Base-by-base conservation (phyloP, 805 yeast genomes). In the Tanozyma kutaoensis region DNA sequence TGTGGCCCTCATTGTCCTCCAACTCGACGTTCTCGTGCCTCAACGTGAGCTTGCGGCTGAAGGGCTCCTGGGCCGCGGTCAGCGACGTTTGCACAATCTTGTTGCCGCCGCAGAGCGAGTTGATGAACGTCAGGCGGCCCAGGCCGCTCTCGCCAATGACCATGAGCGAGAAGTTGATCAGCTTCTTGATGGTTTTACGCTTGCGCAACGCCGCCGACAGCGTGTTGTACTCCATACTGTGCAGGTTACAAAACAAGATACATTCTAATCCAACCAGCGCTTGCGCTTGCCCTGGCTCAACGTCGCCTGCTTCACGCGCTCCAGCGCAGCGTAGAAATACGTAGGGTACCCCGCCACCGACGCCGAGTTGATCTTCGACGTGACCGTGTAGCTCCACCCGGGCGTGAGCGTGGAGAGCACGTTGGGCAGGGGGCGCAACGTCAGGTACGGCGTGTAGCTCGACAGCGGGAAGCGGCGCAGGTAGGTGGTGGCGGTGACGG, bases 81-180 rank as follows among this genome's bases (percentile, higher is more conserved):
- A 76, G 66, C 2, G 80, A 69, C 1, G 74, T 64, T 23, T 78
- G 82, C 9, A 79, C 88, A 21, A 85, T 85, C 22, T 56, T 42
- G 39, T 78, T 74, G 37, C 85, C 91, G 33, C 80, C 94, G 56
- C 95, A 85, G 28, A 85, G 62, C 20, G 93, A 78, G 57, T 86
- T 85, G 48, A 86, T 81, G 43, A 85, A 77, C 4, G 95, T 85
- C n/a, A 94, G 78, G 48, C 95, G 69, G 12, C 95, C 95, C 24
- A 74, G 59, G 2, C 96, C 96, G 25, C 76, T 71, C 46, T 80
- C 78, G 23, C 95, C 96, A 30, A 82, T 76, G 21, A 81, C 75
- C 88, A 85, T 76, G 32, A 80, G 49, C 14, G 93, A 77, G 61
- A 85, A 82, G 45, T 80, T 81, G 57, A 81, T 72, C 19, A 85